Evolutionary conservation across 108 stramenopile species (phyloP), one percentile per base, ranked within the genome.

Genomic region (Cyclotella atomus): DNA sequence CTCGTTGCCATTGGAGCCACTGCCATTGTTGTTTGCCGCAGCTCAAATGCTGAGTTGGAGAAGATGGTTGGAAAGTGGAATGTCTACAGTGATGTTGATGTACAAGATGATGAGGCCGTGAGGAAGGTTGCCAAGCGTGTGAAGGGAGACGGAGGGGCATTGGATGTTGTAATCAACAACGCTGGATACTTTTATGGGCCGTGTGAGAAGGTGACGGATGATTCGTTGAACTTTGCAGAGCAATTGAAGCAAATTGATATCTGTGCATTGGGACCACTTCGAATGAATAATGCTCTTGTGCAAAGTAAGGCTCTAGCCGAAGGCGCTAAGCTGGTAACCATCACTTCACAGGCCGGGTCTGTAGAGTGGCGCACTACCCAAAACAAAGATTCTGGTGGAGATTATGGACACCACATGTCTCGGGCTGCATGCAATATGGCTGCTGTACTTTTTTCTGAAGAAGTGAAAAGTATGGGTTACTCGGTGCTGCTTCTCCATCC

Each of bases 341-440:
- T 97, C 54, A 95, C 96, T 8, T 94, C 92, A 29, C 95, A 97
- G 71, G 96, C 93, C 10, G 96, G 96, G 34, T 92, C 91, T 14
- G 78, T 85, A 41, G 89, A 90, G 44, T 95, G 94, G 94, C 79
- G 94, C 24, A 43, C 69, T 20, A 87, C 86, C 27, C 94, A 95
- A 70, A 95, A 95, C 74, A 84, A 83, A 72, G 85, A 87, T 46
- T 57, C 69, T 63, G 92, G 92, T 25, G 88, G 88, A 9, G 91
- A 95, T 77, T 95, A 93, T 74, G 94, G 94, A 17, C 96, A 97
- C 82, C 96, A 97, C 81, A 97, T 97, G 96, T 89, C 88, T 27
- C 90, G 93, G 24, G 92, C 94, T 24, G 93, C 94, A 3, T 89
- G 90, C 76, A 97, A 95, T 82, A 97, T 97, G 87, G 90, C 84